Evolutionary conservation across 2,329 filamentous ascomycete species (phyloP), one percentile per base, ranked within the genome.

Genomic region (Monosporascus sp.): DNA sequence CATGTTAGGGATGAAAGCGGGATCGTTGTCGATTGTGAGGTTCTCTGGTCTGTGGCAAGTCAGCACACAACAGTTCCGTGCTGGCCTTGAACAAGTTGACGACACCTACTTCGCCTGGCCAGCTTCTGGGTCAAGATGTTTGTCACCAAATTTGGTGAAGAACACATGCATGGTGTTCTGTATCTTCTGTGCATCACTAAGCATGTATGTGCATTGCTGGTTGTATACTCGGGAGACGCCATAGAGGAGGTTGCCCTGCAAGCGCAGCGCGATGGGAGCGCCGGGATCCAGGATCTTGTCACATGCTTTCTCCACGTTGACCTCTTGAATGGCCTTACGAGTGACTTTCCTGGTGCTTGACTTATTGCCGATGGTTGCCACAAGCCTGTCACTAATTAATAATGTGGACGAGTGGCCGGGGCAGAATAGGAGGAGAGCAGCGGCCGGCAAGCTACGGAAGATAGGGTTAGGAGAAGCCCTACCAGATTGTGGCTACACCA

Each of bases 401-500:
- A 3, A 40, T 8, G 7, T 19, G 19, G 31, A 24, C 22, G 8
- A 48, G 9, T 44, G 26, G 19, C 20, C 6, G 24, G 37, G 38
- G n/a, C 37, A 22, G 40, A 27, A 35, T 26, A 37, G 17, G 43
- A 17, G 20, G 5, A 31, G n/a, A n/a, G n/a, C n/a, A n/a, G n/a
- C 37, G 31, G 17, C 5, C 14, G 44, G 14, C 22, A 52, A 35
- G 31, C 31, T 14, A 35, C 14, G 8, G 35, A 19, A 17, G 17
- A 14, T 7, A 19, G 9, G 3, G 14, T n/a, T 8, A 7, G 22
- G 26, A 7, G 2, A 31, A 24, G 24, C 65, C 81, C 65, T 78
- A 96, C 93, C 94, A 99, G 55, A 99, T 87, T 2, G 93, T 99
- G 16, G 93, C 88, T 53, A 99, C 89, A 52, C 94, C 94, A 81